Conservation (phyloP, 2,329 filamentous ascomycete genomes). For the Fulvia fulva region DNA sequence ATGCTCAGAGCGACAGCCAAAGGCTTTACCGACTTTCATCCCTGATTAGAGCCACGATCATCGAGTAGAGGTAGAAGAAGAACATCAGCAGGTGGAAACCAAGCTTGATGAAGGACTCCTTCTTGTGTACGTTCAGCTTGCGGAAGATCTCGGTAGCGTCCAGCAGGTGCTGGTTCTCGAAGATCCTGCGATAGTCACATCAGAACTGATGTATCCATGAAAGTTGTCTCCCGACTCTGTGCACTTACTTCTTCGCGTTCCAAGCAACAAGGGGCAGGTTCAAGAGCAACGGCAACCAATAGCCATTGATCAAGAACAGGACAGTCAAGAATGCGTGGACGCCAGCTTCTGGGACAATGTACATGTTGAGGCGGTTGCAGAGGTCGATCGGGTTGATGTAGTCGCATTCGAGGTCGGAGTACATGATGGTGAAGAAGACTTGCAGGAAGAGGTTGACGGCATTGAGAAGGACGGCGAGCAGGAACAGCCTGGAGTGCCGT, state of each 20-base stretch:
- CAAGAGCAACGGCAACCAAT: constrained; percentile 89
- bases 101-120: constrained; percentile 99
- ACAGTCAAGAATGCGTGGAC: constrained; percentile 95
- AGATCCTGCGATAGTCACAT: constrained; percentile 61
- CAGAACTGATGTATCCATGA: constrained; percentile 23
- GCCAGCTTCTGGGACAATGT: constrained; percentile 97
- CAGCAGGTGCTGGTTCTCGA: constrained; percentile 93
- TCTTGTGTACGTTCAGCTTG: constrained; percentile 98
- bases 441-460: constrained; percentile 99
- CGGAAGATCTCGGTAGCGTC: constrained; percentile 99
- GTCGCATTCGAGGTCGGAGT: constrained; percentile 98
- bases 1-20: constrained; percentile 3
- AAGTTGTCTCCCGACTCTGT: background rate
- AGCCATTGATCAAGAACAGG: constrained; percentile 96
- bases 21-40: constrained; percentile 59
- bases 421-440: constrained; percentile 99
- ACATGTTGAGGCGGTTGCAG: constrained; percentile 99
- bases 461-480: constrained; percentile 97
- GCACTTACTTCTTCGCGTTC: constrained; percentile 91
- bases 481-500: constrained; percentile 67
- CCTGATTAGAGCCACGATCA: constrained; percentile 80
- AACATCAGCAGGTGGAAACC: constrained; percentile 99
- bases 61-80: constrained; percentile 86
- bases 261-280: constrained; percentile 89
- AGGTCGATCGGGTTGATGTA: constrained; percentile 99